Evolutionary conservation across 257 asterid species (phyloP).

Genomic region (Forsythia suspensa): DNA sequence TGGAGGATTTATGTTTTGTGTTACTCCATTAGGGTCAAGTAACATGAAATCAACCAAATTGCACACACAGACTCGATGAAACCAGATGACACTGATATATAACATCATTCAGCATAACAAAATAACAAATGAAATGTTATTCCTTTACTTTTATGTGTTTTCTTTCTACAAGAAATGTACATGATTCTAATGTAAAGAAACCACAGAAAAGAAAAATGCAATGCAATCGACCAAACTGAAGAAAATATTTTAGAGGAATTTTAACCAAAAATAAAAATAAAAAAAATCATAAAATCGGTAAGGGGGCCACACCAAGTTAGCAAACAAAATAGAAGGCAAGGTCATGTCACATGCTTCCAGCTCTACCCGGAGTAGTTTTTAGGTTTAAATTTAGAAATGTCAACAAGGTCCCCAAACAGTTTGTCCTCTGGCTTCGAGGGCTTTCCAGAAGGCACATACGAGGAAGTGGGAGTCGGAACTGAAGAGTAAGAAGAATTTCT

Average conservation of each 20-base stretch:
- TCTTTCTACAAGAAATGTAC: conserved; percentile 45
- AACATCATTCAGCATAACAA: not conserved
- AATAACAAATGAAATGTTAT: conserved; percentile 3
- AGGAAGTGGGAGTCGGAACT: conserved; percentile 40
- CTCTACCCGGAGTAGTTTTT: conserved; percentile 36
- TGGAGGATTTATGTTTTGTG: too few species aligned
- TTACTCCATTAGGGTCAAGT: too few species aligned
- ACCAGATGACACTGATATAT: too few species aligned
- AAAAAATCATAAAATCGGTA: conserved; percentile 9
- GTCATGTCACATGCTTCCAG: conserved; percentile 46
- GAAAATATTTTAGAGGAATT: not conserved
- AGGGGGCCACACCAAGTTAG: conserved; percentile 21
- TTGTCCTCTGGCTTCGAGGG: conserved; percentile 78
- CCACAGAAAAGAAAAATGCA: not conserved
- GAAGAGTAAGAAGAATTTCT: conserved; percentile 35
- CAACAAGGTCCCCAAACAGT: conserved; percentile 64
- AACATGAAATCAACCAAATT: too few species aligned
- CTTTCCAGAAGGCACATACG: conserved; percentile 58
- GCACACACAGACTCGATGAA: too few species aligned
- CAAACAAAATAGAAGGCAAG: conserved; percentile 25
- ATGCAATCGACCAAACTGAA: not conserved
- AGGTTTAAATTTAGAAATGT: conserved; percentile 50
- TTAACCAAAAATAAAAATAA: not conserved
- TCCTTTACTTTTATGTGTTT: conserved; percentile 25
- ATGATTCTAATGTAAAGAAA: conserved; percentile 23